These are phyloP conservation scores for Suhomyces choctaworum DNA, from an alignment of 1,139 yeast genomes.

Conservation along the genomic window DNA sequence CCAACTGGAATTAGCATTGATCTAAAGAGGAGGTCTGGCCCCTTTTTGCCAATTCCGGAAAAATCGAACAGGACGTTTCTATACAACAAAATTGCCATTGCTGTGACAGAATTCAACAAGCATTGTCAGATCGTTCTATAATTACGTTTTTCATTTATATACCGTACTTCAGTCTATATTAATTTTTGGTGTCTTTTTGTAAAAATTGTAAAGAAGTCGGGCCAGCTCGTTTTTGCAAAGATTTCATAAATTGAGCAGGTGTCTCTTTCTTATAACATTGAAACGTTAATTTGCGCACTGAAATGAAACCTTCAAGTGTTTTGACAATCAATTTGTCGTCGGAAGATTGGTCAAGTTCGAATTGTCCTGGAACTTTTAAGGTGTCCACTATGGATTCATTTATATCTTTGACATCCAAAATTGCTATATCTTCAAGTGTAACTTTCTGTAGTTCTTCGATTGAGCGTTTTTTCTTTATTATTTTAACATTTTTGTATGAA, in stretches of 20 bases:
- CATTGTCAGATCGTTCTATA: constrained; percentile 47
- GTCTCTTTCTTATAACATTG: constrained; percentile 55
- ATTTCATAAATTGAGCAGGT: constrained; percentile 40
- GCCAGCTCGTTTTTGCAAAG: constrained; percentile 50
- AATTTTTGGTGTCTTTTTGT: constrained; percentile 12
- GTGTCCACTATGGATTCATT: constrained; percentile 2
- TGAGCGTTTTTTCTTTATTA: constrained; percentile 29
- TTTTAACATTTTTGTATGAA: constrained; percentile 43
- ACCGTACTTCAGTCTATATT: constrained; percentile 13
- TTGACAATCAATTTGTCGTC: constrained; percentile 34
- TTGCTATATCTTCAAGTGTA: constrained; percentile 38
- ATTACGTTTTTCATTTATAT: constrained; percentile 6
- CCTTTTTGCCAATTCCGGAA: constrained; percentile 80
- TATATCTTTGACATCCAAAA: constrained; percentile 1
- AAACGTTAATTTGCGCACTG: constrained; percentile 42
- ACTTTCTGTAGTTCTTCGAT: constrained; percentile 44
- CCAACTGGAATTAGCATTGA: constrained; percentile 75
- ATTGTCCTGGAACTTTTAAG: constrained; percentile 41
- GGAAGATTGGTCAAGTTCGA: constrained; percentile 25
- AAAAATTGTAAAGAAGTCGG: constrained; percentile 14
- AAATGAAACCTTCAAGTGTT: constrained; percentile 45
- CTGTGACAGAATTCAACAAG: constrained; percentile 78
- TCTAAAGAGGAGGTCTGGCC: constrained; percentile 61
- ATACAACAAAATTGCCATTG: constrained; percentile 73
- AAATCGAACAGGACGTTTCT: constrained; percentile 61